A percentile compares a stretch with the other conserved stretches of the same genome.
Conservation (phyloP, 129 eudicot species). For the Dittrichia graveolens region DNA sequence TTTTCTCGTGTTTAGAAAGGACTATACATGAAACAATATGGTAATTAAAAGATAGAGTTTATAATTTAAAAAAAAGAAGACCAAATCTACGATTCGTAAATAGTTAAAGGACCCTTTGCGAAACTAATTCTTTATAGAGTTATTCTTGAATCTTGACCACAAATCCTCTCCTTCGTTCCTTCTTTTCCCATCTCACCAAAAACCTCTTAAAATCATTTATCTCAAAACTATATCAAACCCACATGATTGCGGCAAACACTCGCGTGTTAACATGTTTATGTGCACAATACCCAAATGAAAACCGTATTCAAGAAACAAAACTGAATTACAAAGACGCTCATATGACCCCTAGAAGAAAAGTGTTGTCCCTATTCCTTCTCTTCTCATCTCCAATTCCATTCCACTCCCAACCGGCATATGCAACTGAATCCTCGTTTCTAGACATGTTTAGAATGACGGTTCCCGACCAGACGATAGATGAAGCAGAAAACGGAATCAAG, state of each 20-base stretch:
- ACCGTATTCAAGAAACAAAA: constrained; percentile 2
- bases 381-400: constrained; percentile 17
- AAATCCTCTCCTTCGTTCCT: not conserved
- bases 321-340: not conserved
- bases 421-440: constrained; percentile 36
- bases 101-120: no score
- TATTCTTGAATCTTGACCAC: not conserved
- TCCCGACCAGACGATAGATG: constrained; percentile 81
- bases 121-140: not conserved
- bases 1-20: no score
- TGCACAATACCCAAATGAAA: not conserved
- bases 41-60: no score
- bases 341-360: constrained; percentile 29
- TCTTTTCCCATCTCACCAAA: constrained; percentile 4
- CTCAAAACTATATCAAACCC: constrained; percentile 22
- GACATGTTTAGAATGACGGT: constrained; percentile 68
- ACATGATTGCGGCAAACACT: constrained; percentile 19
- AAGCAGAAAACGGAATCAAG: constrained; percentile 56
- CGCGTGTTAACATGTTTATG: constrained; percentile 3
- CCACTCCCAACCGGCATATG: constrained; percentile 21
- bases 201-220: constrained; percentile 7
- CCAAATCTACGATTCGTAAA: no score
- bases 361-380: constrained; percentile 21
- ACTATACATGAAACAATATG: no score
- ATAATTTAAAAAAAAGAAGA: no score